Conservation (phyloP, 1,284 basidiomycete species). For the Phellinidium pouzarii region DNA sequence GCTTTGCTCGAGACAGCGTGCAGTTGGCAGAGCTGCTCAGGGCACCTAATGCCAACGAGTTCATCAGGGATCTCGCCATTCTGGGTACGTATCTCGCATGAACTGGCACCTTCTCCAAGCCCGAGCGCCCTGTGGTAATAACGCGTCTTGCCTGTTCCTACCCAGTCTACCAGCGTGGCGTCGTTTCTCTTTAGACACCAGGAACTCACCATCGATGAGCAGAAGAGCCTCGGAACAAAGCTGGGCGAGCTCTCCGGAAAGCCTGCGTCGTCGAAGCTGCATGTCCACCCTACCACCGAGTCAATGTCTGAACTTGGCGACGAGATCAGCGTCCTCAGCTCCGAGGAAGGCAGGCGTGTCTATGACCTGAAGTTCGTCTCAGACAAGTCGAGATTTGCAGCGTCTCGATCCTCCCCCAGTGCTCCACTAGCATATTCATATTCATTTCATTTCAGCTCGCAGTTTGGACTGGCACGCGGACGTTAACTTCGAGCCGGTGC, state of each 20-base stretch:
- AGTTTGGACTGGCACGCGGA: slow-evolving; percentile 52
- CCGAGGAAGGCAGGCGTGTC: slow-evolving; percentile 29
- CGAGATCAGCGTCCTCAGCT: slow-evolving; percentile 44
- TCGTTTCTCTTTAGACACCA: slow-evolving; percentile 68
- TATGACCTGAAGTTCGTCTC: background rate
- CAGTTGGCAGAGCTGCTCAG: slow-evolving; percentile 35
- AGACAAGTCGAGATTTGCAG: slow-evolving; percentile 7
- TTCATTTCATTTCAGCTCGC: slow-evolving; percentile 28
- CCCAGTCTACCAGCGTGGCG: slow-evolving; percentile 55
- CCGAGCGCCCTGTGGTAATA: background rate
- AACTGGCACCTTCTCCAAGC: background rate
- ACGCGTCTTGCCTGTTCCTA: background rate
- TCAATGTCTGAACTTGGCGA: slow-evolving; percentile 41
- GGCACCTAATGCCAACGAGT: slow-evolving; percentile 35
- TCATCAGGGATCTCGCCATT: slow-evolving; percentile 43
- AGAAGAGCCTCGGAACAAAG: slow-evolving; percentile 38
- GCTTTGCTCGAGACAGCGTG: slow-evolving; percentile 30
- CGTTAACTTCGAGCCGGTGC: slow-evolving; percentile 65
- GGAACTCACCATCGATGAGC: slow-evolving; percentile 37
- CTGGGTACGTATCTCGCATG: slow-evolving; percentile 26
- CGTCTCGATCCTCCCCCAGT: background rate
- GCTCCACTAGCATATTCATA: background rate
- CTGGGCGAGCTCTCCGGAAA: slow-evolving; percentile 54
- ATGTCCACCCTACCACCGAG: slow-evolving; percentile 61
- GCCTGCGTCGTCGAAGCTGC: slow-evolving; percentile 46